Base-by-base conservation (phyloP, 768 basidiomycete genomes). In the Psilocybe azurescens region DNA sequence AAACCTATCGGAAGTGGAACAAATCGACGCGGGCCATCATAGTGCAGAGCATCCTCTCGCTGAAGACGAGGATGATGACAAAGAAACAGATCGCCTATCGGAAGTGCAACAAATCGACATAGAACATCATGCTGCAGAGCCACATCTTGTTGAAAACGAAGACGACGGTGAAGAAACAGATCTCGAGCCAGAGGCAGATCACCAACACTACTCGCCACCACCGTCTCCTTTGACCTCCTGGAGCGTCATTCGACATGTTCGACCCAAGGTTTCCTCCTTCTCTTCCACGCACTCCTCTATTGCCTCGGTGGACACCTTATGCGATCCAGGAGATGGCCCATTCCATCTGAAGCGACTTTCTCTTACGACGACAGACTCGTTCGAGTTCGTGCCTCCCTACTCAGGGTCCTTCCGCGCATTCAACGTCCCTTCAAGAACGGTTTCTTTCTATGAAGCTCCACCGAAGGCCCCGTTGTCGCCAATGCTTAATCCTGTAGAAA, bases 361-460 rank as follows among this genome's bases (percentile, higher is more conserved):
- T 5, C 60, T 67, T 5, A 53, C 59, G 10, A 46, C 65, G 0
- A 56, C 60, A 11, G 67, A 69, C 32, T 69, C 69, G 8, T 68
- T 62, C 47, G 66, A 70, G 13, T 52, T 67, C 39, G 63, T 65
- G 14, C 67, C 62, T 29, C 62, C 60, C 5, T 59, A 62, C 30
- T 41, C 59, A 24, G 24, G 24, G 38, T 60, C 57, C 57, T 51
- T 67, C 63, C 63, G 65, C 36, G 56, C 59, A 33, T 53, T 67
- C 52, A 61, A 61, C 9, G 28, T 64, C 38, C 54, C 60, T 18
- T 72, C 72, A n/a, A 61, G 70, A 41, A 69, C 69, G 20, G 62
- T 70, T 1, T 73, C 72, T 1, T 73, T 71, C 60, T 69, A 69
- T 29, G 70, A 70, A 36, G 61, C 70, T 53, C 62, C 53, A 38